Base-by-base conservation (phyloP, 192 early-diverging fungal species). In the Umbelopsis sp. region DNA sequence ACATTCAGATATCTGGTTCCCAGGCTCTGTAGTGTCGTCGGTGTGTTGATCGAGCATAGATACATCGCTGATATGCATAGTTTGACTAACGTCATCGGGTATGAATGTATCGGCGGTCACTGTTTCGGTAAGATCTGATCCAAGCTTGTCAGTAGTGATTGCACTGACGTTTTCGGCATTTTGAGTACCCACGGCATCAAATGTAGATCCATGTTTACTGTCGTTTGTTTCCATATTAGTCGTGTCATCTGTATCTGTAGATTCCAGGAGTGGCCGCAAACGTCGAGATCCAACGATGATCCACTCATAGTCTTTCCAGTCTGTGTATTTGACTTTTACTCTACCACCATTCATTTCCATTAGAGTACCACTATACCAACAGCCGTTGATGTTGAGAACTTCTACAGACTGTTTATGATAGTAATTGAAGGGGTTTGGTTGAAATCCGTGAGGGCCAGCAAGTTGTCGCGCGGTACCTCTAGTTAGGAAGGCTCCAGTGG, bases 281-380 rank as follows among this genome's bases (percentile, higher is more conserved):
- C 85, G 72, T 22, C 73, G 66, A 65, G 85, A 86, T 17, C 80
- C 85, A 32, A 83, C 81, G 11, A 76, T 74, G 24, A 88, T 72
- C 87, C 87, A 88, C 68, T 88, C 85, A 69, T 81, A 70, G 7
- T 81, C 66, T 22, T 78, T 77, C 81, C 83, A 85, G 6, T 79
- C 85, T 71, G 76, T 77, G 52, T 81, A 86, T 43, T 77, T 76
- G 12, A 88, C 77, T 36, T 77, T 76, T 29, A 88, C 83, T 71
- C 75, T 83, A 0, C 78, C 73, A 25, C 74, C 50, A 38, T 82
- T 38, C 71, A 84, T 67, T 9, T 76, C 74, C 7, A 80, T 74
- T 68, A 85, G 71, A 0, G 68, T 66, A 22, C 82, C 87, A 26
- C 73, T 71, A 44, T 85, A 83, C 87, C 87, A 88, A 16, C 70